Conservation (phyloP, 2,329 filamentous ascomycete species). For the Phoma sp. region DNA sequence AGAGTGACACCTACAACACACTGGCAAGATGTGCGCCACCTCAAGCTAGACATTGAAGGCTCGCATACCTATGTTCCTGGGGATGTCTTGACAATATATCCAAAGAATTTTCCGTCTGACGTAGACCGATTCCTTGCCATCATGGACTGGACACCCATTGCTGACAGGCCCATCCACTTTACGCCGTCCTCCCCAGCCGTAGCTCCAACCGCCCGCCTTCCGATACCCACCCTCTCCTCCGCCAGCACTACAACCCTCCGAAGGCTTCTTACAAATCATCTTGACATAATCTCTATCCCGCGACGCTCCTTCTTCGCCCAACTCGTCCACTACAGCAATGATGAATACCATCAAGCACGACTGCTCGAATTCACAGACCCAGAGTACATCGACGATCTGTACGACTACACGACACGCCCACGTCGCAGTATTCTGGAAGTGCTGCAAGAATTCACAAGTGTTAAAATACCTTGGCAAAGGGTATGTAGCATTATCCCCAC, state of each 20-base stretch:
- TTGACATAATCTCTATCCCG: constrained; percentile 90
- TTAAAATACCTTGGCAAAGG: constrained; percentile 79
- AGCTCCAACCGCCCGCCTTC: constrained; percentile 47
- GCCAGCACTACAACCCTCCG: constrained; percentile 67
- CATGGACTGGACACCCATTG: constrained; percentile 78
- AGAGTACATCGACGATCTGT: constrained; percentile 85
- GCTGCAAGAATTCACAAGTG: constrained; percentile 84
- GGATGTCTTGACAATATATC: constrained; percentile 80
- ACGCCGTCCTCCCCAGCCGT: constrained; percentile 39
- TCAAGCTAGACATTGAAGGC: constrained; percentile 64
- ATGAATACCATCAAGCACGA: constrained; percentile 77
- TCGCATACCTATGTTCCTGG: constrained; percentile 68
- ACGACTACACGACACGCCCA: constrained; percentile 92
- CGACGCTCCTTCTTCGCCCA: constrained; percentile 83
- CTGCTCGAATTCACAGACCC: constrained; percentile 83
- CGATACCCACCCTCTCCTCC: constrained; percentile 49
- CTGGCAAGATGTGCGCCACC: constrained; percentile 91
- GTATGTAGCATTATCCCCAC: constrained; percentile 76
- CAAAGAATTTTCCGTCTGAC: constrained; percentile 84
- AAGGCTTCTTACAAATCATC: constrained; percentile 76
- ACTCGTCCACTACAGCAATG: constrained; percentile 75
- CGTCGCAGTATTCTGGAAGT: constrained; percentile 91
- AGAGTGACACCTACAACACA: constrained; percentile 78
- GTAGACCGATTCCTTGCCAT: constrained; percentile 78
- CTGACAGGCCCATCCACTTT: constrained; percentile 71